A percentile compares a stretch with the other conserved stretches of the same genome.
phyloP scores from a whole-genome alignment of 129 eudicot genomes.

The Escallonia herrerae region DNA sequence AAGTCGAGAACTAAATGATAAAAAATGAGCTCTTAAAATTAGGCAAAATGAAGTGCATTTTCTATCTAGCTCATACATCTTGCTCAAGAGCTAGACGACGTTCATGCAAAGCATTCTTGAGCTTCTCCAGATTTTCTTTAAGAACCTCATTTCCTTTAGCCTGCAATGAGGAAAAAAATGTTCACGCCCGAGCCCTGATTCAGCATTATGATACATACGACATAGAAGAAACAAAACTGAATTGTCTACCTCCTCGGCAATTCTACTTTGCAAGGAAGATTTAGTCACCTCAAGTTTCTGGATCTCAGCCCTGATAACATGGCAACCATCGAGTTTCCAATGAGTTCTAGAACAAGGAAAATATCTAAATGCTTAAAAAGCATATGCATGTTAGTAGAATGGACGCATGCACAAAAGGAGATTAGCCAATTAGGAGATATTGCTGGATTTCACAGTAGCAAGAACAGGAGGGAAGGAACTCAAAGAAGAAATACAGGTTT shows the following conservation, averaged over 20 bases:
- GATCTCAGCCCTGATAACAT: constrained; percentile 57
- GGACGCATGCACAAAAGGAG: no score
- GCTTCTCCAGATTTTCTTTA: constrained; percentile 47
- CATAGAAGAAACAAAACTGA: not conserved
- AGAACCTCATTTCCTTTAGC: constrained; percentile 47
- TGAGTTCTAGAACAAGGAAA: constrained; percentile 6
- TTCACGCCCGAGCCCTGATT: not conserved
- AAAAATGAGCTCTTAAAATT: not conserved
- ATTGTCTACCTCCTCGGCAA: constrained; percentile 47
- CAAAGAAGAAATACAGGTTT: no score
- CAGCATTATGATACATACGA: no score
- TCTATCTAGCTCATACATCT: constrained; percentile 42
- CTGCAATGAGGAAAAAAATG: constrained; percentile 23
- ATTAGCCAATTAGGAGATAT: no score
- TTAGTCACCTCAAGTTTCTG: constrained; percentile 57
- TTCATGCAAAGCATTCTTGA: constrained; percentile 56
- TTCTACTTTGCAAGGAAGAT: constrained; percentile 40
- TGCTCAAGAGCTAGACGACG: constrained; percentile 66
- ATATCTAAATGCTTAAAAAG: constrained; percentile 3
- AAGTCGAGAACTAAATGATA: no score
- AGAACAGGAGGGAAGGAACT: no score
- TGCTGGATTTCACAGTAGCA: no score
- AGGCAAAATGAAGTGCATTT: not conserved
- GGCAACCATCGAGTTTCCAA: constrained; percentile 1
- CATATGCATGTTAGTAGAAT: not conserved